A percentile compares a stretch with the other conserved stretches of the same genome.
Evolutionary conservation across 176 grass and related monocot genomes (phyloP).

Genomic region (Oryza glumipatula): DNA sequence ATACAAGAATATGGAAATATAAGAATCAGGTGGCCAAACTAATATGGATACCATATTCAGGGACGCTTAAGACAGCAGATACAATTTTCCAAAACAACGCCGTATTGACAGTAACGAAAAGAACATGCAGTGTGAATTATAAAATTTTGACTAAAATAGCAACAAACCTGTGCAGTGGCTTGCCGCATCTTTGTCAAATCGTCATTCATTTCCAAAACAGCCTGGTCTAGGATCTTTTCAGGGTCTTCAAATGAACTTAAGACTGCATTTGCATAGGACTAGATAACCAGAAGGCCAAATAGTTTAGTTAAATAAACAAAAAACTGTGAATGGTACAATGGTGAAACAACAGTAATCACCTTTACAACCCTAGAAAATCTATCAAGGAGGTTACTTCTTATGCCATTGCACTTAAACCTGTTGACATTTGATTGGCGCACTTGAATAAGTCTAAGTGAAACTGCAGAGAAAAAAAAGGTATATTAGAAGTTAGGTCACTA

Average conservation of each 20-base stretch:
- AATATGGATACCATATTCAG: neutral
- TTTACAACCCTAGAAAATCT: conserved; percentile 85
- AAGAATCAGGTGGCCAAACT: conserved; percentile 12
- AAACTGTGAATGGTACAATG: conserved; percentile 2
- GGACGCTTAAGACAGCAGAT: neutral
- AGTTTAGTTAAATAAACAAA: conserved; percentile 24
- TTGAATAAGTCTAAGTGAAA: conserved; percentile 61
- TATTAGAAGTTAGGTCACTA: conserved; percentile 15
- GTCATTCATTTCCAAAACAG: conserved; percentile 97
- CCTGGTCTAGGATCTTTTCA: conserved; percentile 98
- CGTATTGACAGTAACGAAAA: neutral
- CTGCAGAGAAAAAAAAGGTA: conserved; percentile 41
- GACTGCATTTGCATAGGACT: conserved; percentile 96
- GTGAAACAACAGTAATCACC: conserved; percentile 45
- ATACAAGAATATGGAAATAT: neutral
- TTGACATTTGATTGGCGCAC: conserved; percentile 47
- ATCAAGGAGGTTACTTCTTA: conserved; percentile 91
- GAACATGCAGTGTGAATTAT: neutral
- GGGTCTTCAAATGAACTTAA: conserved; percentile 94
- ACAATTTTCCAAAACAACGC: neutral
- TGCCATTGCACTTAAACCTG: conserved; percentile 74
- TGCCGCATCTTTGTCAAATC: conserved; percentile 99
- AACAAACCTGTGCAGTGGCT: conserved; percentile 92
- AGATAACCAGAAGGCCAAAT: conserved; percentile 32
- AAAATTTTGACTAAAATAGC: conserved; percentile 5